phyloP scores from a whole-genome alignment of 2,329 filamentous ascomycete species.

The Microcyclosporella mali region DNA sequence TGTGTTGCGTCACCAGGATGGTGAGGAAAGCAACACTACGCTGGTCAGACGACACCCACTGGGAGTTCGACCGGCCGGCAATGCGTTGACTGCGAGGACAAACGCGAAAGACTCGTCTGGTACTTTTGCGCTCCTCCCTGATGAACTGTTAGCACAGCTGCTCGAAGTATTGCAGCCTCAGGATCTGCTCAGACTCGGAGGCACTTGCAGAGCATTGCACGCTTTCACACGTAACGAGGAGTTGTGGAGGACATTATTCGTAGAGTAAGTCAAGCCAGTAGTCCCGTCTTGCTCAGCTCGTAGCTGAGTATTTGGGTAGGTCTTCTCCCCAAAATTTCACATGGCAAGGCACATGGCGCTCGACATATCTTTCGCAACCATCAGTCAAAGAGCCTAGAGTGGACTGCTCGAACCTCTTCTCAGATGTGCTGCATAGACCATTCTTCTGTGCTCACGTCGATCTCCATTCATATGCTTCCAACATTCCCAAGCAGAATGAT shows the following conservation, averaged over 20 bases:
- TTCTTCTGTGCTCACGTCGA: conserved; percentile 80
- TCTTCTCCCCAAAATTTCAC: conserved; percentile 43
- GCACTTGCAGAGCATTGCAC: conserved; percentile 78
- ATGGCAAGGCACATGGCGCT: conserved; percentile 82
- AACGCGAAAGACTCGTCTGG: conserved; percentile 65
- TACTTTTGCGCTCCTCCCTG: conserved; percentile 61
- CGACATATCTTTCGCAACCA: conserved; percentile 62
- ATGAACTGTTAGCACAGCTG: conserved; percentile 70
- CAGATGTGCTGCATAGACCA: conserved; percentile 81
- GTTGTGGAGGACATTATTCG: conserved; percentile 78
- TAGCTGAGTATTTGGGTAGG: conserved; percentile 34
- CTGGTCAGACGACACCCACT: conserved; percentile 70
- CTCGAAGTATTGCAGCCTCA: conserved; percentile 66
- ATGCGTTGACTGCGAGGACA: conserved; percentile 61
- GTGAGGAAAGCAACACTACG: conserved; percentile 28
- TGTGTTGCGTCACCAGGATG: conserved; percentile 1
- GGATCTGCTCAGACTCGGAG: conserved; percentile 60
- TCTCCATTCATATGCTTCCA: conserved; percentile 58
- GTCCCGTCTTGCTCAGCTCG: conserved; percentile 15
- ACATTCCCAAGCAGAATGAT: conserved; percentile 67
- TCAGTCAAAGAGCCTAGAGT: conserved; percentile 51
- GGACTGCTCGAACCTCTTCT: conserved; percentile 74
- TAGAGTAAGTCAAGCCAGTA: conserved; percentile 60
- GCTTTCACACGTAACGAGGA: conserved; percentile 81
- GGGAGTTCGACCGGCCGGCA: conserved; percentile 79